Percentiles rank a stretch among this genome's conserved stretches.
Conservation (phyloP, 2,329 filamentous ascomycete genomes). For the Aureobasidium sp. region DNA sequence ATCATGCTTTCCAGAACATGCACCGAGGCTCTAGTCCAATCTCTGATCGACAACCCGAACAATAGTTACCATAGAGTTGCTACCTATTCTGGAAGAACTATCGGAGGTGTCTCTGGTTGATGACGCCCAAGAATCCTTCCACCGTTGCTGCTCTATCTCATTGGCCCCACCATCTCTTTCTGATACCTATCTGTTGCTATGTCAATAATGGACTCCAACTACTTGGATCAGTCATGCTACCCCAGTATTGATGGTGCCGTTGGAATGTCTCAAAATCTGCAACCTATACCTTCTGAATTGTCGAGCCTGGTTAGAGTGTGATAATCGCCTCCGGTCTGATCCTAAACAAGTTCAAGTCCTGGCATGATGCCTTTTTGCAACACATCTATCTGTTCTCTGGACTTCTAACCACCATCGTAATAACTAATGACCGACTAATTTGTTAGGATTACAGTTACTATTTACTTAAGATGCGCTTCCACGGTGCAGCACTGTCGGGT, state of each 20-base stretch:
- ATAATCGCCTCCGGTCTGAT: neutral
- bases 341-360: neutral
- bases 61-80: neutral
- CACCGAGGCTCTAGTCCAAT: neutral
- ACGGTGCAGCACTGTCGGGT: neutral
- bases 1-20: neutral
- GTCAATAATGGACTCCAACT: neutral
- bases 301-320: neutral
- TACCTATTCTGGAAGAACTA: neutral
- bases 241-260: neutral
- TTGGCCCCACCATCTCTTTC: neutral
- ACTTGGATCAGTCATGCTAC: neutral
- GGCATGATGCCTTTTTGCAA: neutral
- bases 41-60: neutral
- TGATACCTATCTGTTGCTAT: neutral
- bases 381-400: neutral
- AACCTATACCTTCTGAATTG: neutral
- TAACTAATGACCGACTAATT: neutral
- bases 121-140: neutral
- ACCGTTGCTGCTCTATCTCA: neutral
- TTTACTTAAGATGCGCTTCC: neutral
- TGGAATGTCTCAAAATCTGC: neutral
- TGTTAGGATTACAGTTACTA: neutral
- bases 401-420: no score
- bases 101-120: neutral